phyloP scores from a whole-genome alignment of 2,329 filamentous ascomycete species.

The Fusarium euwallaceae region DNA sequence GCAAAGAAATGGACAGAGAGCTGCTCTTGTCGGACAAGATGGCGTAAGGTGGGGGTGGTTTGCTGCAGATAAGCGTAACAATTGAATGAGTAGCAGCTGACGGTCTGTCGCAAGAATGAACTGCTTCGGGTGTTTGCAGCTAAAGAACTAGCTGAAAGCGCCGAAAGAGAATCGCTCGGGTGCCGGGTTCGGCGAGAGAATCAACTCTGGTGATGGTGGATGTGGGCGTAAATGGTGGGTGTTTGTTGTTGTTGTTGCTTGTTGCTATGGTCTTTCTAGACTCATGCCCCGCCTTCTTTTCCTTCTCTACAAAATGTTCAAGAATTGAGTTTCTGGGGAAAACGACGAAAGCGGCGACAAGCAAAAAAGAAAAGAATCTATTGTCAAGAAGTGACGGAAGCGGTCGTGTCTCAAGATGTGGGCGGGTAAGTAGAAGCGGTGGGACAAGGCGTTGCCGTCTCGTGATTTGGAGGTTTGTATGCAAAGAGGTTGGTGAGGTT shows the following conservation, averaged over 20 bases:
- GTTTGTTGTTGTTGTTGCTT: constrained; percentile 17
- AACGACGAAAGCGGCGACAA: constrained; percentile 25
- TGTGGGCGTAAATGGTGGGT: background rate
- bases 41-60: constrained; percentile 19
- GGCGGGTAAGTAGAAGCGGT: constrained; percentile 34
- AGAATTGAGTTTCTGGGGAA: background rate
- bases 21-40: constrained; percentile 30
- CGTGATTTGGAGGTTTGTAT: constrained; percentile 29
- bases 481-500: constrained; percentile 4
- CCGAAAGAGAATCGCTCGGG: background rate
- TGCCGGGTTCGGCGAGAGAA: constrained; percentile 22
- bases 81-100: constrained; percentile 10
- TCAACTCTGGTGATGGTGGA: constrained; percentile 1
- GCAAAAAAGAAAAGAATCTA: background rate
- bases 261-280: constrained; percentile 12
- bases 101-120: constrained; percentile 6
- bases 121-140: constrained; percentile 22
- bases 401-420: constrained; percentile 8
- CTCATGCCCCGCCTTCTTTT: constrained; percentile 30
- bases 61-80: constrained; percentile 36
- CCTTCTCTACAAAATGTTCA: constrained; percentile 12
- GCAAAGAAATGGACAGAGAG: background rate
- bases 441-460: constrained; percentile 26
- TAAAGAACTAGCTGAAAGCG: constrained; percentile 19
- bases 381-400: background rate